These are phyloP conservation scores for Botrytis byssoidea DNA, from an alignment of 2,329 filamentous ascomycete genomes.

Conservation along the genomic window DNA sequence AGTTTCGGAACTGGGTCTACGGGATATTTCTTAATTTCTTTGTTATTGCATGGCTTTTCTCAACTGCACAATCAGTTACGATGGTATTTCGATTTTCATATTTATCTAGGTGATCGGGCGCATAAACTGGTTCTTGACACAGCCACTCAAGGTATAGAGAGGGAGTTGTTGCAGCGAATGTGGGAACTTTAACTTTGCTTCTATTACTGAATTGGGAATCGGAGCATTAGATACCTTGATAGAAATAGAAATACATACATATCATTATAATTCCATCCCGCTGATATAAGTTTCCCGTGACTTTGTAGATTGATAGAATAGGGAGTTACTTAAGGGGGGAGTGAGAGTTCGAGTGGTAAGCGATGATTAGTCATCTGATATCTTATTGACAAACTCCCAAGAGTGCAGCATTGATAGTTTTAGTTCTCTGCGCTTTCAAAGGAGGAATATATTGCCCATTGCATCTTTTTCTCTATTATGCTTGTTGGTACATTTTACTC, in stretches of 20 bases:
- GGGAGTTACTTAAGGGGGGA: not conserved
- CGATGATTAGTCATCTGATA: too few relatives aligned
- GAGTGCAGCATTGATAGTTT: too few relatives aligned
- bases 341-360: too few relatives aligned
- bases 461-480: too few relatives aligned
- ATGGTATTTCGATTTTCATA: not conserved
- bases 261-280: not conserved
- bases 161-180: not conserved
- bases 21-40: not conserved
- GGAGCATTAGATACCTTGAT: not conserved
- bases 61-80: too few relatives aligned
- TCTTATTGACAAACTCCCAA: too few relatives aligned
- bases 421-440: too few relatives aligned
- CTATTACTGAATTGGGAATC: fast-evolving
- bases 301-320: not conserved
- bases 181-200: not conserved
- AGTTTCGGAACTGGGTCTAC: not conserved
- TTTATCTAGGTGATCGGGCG: not conserved
- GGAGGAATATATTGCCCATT: too few relatives aligned
- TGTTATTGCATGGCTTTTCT: not conserved
- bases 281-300: not conserved
- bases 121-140: not conserved
- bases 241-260: not conserved
- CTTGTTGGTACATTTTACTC: too few relatives aligned
- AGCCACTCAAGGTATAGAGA: not conserved